phyloP scores from a whole-genome alignment of 352 stramenopile genomes.

The Nothophytophthora sp. region DNA sequence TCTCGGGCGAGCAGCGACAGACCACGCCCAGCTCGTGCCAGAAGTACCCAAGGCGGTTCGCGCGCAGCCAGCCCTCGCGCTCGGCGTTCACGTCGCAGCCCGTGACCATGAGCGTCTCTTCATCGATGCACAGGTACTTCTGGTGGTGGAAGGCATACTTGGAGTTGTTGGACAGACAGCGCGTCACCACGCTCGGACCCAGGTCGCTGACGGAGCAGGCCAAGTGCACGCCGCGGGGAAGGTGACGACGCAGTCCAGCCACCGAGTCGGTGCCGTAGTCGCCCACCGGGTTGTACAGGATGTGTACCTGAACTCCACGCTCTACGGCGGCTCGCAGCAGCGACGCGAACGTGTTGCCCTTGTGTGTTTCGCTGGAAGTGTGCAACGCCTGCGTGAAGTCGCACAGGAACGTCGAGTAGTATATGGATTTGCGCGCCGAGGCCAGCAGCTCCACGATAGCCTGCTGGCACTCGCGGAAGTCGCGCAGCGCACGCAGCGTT shows the following conservation, averaged over 20 bases:
- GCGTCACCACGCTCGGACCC: constrained; percentile 41
- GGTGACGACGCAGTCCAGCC: constrained; percentile 39
- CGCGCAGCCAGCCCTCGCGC: constrained; percentile 62
- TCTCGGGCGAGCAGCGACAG: constrained; percentile 42
- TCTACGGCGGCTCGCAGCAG: constrained; percentile 55
- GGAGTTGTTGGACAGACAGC: constrained; percentile 73
- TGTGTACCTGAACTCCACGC: constrained; percentile 62
- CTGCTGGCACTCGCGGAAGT: constrained; percentile 71
- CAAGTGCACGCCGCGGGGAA: constrained; percentile 52
- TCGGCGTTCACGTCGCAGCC: constrained; percentile 79
- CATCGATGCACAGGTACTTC: constrained; percentile 79
- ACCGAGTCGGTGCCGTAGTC: constrained; percentile 76
- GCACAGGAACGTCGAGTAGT: constrained; percentile 85
- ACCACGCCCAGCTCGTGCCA: constrained; percentile 81
- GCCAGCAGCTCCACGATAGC: constrained; percentile 58
- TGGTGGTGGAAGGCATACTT: constrained; percentile 85
- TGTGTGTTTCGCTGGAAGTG: constrained; percentile 22
- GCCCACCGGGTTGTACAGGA: constrained; percentile 73
- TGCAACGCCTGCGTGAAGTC: constrained; percentile 68
- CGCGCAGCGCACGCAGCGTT: constrained; percentile 38
- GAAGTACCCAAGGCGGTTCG: constrained; percentile 69
- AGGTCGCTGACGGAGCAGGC: constrained; percentile 69
- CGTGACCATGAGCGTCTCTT: constrained; percentile 66
- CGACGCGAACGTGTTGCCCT: constrained; percentile 58
- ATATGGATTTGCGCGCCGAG: constrained; percentile 57